Base-by-base conservation (phyloP, 1,284 basidiomycete species). In the Schizopora paradoxa region DNA sequence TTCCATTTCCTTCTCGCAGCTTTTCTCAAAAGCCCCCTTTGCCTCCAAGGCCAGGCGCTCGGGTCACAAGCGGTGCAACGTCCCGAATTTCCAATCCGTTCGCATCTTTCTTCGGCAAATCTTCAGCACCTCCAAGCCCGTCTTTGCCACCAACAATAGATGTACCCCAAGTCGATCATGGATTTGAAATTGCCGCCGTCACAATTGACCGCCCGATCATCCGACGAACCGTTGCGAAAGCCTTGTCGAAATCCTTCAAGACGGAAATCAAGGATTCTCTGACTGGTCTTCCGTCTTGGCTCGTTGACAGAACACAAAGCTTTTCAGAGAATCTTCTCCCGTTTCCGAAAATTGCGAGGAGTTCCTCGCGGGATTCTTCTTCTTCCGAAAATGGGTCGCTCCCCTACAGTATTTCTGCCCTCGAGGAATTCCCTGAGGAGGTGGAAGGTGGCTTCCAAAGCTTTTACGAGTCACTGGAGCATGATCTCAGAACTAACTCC, bases 1-100 rank as follows among this genome's bases (percentile, higher is more conserved):
- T 92, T 0, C 78, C 86, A 1, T 69, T 91, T 11, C 87, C 86
- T 1, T 79, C 82, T 0, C 74, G 77, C 14, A 59, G 67, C 34
- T 39, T 58, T 29, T 47, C 58, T 4, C 49, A 61, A 5, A 82
- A 80, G 56, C 83, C 79, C 0, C 77, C 80, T 0, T 71, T 85
- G 2, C 83, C 82, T 6, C 80, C 82, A 3, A 76, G 82, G 8
- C 71, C 72, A 0, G 58, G 57, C 14, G 54, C 58, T 7, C 63
- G 58, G 40, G 42, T 56, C 18, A 26, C 51, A 34, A 18, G 49
- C 7, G 6, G 53, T 3, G 34, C 58, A 14, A 38, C 52, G 5
- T 70, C 74, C 1, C 72, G 82, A 1, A 68, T 86, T 2, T 61
- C 73, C 21, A 79, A 79, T 49, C 76, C 82, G 0, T 85, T 86